A percentile compares a stretch with the other conserved stretches of the same genome.
phyloP scores from a whole-genome alignment of 2,329 filamentous ascomycete genomes.

The Chaetomium globosum region DNA sequence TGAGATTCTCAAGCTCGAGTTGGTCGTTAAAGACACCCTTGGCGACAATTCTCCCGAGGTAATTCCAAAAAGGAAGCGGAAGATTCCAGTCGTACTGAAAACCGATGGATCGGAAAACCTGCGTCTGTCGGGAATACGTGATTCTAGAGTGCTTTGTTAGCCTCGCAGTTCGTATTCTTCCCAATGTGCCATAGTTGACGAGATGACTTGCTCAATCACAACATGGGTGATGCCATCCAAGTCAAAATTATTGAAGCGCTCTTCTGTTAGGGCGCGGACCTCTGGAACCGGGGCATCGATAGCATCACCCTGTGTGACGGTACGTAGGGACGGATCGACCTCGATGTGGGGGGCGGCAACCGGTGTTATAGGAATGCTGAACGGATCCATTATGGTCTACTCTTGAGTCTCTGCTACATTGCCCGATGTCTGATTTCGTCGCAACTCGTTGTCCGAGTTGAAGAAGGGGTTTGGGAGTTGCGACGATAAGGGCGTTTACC shows the following conservation, averaged over 20 bases:
- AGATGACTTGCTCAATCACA: slow-evolving; percentile 23
- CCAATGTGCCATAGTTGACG: not conserved
- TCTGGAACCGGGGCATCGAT: slow-evolving; percentile 23
- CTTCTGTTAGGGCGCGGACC: slow-evolving; percentile 13
- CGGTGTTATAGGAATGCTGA: slow-evolving; percentile 13
- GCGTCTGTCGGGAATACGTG: slow-evolving; percentile 15
- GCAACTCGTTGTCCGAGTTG: slow-evolving; percentile 7
- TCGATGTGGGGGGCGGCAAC: slow-evolving; percentile 5
- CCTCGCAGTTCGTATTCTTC: not conserved
- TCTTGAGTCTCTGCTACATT: not conserved
- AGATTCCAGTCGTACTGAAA: slow-evolving; percentile 25
- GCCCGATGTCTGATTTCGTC: not conserved
- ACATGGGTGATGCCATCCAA: slow-evolving; percentile 18
- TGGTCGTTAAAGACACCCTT: slow-evolving; percentile 20
- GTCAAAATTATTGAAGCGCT: slow-evolving; percentile 17
- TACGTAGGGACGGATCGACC: slow-evolving; percentile 21
- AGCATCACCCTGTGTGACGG: slow-evolving; percentile 9
- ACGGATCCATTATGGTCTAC: slow-evolving; percentile 10
- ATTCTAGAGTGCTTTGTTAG: slow-evolving; percentile 17
- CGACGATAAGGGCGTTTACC: too few species aligned
- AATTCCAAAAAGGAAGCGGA: slow-evolving; percentile 24
- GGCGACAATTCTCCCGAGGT: slow-evolving; percentile 21
- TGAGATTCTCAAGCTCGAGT: slow-evolving; percentile 16
- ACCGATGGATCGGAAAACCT: slow-evolving; percentile 23
- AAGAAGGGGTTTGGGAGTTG: not conserved